These are phyloP conservation scores for Phytophthora fragariaefolia DNA, from an alignment of 352 stramenopile genomes.

Conservation along the genomic window DNA sequence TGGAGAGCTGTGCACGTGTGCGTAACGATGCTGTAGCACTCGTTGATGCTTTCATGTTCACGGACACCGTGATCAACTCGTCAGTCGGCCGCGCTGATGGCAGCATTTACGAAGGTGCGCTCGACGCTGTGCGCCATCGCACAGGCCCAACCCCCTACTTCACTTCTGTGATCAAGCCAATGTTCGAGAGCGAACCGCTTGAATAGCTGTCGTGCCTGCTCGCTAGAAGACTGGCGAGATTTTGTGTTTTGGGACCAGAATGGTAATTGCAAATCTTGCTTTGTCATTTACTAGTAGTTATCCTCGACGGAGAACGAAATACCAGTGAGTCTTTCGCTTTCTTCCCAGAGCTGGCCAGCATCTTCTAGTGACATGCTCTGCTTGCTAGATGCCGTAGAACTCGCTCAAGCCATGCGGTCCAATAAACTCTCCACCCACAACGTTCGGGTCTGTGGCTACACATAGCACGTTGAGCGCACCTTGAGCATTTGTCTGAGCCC, in stretches of 20 bases:
- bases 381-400: slow-evolving; percentile 69
- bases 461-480: slow-evolving; percentile 64
- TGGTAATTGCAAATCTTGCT: too few species aligned
- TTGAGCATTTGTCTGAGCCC: slow-evolving; percentile 65
- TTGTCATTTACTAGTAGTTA: slow-evolving; percentile 3
- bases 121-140: slow-evolving; percentile 50
- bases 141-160: slow-evolving; percentile 62
- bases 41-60: slow-evolving; percentile 79
- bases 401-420: slow-evolving; percentile 61
- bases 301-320: slow-evolving; percentile 36
- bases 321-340: slow-evolving; percentile 40
- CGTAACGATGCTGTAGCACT: slow-evolving; percentile 71
- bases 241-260: slow-evolving; percentile 6
- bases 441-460: slow-evolving; percentile 50
- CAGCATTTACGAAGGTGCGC: slow-evolving; percentile 75
- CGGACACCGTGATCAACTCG: slow-evolving; percentile 75
- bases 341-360: slow-evolving; percentile 34
- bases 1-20: slow-evolving; percentile 52
- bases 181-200: slow-evolving; percentile 57
- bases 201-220: slow-evolving; percentile 13
- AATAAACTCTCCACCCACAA: slow-evolving; percentile 60
- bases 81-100: slow-evolving; percentile 66
- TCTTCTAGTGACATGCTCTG: slow-evolving; percentile 48
- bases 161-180: slow-evolving; percentile 61
- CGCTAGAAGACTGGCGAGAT: slow-evolving; percentile 1